phyloP scores from a whole-genome alignment of 2,329 filamentous ascomycete genomes.

The Claviceps sp. region DNA sequence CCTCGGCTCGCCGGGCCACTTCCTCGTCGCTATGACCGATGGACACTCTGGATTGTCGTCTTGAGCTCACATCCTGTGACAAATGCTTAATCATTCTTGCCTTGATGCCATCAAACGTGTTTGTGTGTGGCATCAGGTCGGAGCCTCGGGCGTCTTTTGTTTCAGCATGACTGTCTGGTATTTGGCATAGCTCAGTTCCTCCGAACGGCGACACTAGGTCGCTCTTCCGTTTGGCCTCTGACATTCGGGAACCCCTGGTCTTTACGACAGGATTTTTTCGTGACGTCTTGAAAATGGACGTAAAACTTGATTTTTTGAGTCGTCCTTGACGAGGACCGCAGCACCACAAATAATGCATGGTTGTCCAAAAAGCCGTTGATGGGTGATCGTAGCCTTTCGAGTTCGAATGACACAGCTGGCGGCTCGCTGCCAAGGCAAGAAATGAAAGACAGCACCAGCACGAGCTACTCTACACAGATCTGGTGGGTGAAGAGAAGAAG shows the following conservation, averaged over 20 bases:
- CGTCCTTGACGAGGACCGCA: conserved; percentile 9
- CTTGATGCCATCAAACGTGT: conserved; percentile 31
- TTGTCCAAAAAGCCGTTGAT: not conserved
- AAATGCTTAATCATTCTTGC: conserved; percentile 31
- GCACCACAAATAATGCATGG: conserved; percentile 14
- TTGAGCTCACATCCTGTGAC: conserved; percentile 29
- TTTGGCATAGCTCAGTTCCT: conserved; percentile 15
- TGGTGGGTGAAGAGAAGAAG: not conserved
- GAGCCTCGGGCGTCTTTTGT: conserved; percentile 20
- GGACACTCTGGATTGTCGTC: conserved; percentile 26
- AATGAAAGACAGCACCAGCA: not conserved
- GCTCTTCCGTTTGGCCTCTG: conserved; percentile 1
- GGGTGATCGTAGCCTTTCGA: not conserved
- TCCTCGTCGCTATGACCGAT: conserved; percentile 37
- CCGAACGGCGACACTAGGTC: conserved; percentile 7
- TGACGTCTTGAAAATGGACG: conserved; percentile 7
- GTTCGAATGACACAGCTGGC: not conserved
- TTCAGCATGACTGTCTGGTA: conserved; percentile 26
- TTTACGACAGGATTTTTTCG: conserved; percentile 3
- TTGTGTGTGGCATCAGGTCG: conserved; percentile 19
- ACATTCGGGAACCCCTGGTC: not conserved
- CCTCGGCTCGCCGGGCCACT: conserved; percentile 39
- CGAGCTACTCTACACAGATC: not conserved
- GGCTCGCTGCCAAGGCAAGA: not conserved
- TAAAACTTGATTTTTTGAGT: conserved; percentile 5